Base-by-base conservation (phyloP, 768 basidiomycete species). In the Lactarius hengduanensis region DNA sequence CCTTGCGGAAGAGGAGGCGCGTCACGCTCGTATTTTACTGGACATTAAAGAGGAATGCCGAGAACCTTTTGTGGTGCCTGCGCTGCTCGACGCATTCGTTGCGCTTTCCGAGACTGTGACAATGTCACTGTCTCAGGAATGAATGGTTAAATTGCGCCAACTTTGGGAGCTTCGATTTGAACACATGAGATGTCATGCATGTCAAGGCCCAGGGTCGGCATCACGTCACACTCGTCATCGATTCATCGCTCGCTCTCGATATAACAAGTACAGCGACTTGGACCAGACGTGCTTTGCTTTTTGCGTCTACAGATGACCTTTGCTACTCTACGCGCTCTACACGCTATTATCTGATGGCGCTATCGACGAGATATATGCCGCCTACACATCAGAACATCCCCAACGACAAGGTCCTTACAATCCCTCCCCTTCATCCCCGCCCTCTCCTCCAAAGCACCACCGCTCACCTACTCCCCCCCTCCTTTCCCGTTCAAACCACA, bases 51-150 rank as follows among this genome's bases (percentile, higher is more conserved):
- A 3, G 45, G 76, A 77, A 57, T 67, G 67, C 47, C 62, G 55
- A 6, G 68, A 68, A 62, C 76, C 75, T 40, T 71, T 76, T 64
- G 69, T 76, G 15, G 73, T 77, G 3, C 76, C 76, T 10, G 74
- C 76, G 26, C 71, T 77, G 58, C 61, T 74, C 63, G 74, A 77
- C 53, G 76, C 74, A 32, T 75, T 77, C 70, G 61, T 71, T 54
- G 68, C 70, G 43, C 62, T 77, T 38, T 71, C 74, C 34, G 62
- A 74, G 61, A 63, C 74, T 36, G 69, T 75, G 13, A 71, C 47
- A 22, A 8, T 11, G 30, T 22, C 55, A 15, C 47, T 40, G 38
- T 53, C 61, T 15, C 60, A 6, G 54, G 32, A 30, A 56, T 30
- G 55, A 56, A 30, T 30, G 34, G 55, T 56, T 56, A 34, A 32